These are phyloP conservation scores for Xerocomus brunneocitrinus DNA, from an alignment of 768 basidiomycete species.

Conservation along the genomic window DNA sequence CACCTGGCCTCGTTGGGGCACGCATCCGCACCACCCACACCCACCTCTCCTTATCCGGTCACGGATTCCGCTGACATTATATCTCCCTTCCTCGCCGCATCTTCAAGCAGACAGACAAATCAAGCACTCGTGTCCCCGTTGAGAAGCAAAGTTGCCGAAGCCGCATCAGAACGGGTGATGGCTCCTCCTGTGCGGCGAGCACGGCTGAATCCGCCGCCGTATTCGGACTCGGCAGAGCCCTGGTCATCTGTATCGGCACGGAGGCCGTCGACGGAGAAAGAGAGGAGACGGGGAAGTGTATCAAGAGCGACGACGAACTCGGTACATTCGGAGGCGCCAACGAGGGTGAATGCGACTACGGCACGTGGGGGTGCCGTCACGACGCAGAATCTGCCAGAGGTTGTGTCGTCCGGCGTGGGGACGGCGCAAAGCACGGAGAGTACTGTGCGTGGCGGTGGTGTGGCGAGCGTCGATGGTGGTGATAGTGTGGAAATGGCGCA, in stretches of 20 bases:
- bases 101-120: slow-evolving; percentile 4
- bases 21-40: background rate
- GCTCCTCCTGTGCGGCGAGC: slow-evolving; percentile 6
- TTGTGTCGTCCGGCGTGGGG: background rate
- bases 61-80: slow-evolving; percentile 21
- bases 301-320: slow-evolving; percentile 12
- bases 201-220: slow-evolving; percentile 29
- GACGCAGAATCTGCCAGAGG: background rate
- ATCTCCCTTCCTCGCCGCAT: slow-evolving; percentile 17
- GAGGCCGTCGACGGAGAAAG: slow-evolving; percentile 1
- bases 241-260: background rate
- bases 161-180: background rate
- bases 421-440: background rate
- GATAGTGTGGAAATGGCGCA: background rate
- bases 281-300: background rate
- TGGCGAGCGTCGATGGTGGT: background rate
- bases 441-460: background rate
- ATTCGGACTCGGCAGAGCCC: slow-evolving; percentile 7
- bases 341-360: background rate
- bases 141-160: slow-evolving; percentile 5
- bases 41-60: slow-evolving; percentile 1
- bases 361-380: background rate
- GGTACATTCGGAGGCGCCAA: slow-evolving; percentile 6
- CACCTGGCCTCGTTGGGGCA: background rate
- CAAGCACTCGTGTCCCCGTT: background rate